Conservation (phyloP, 1,284 basidiomycete genomes). For the Neolentinus lepideus region DNA sequence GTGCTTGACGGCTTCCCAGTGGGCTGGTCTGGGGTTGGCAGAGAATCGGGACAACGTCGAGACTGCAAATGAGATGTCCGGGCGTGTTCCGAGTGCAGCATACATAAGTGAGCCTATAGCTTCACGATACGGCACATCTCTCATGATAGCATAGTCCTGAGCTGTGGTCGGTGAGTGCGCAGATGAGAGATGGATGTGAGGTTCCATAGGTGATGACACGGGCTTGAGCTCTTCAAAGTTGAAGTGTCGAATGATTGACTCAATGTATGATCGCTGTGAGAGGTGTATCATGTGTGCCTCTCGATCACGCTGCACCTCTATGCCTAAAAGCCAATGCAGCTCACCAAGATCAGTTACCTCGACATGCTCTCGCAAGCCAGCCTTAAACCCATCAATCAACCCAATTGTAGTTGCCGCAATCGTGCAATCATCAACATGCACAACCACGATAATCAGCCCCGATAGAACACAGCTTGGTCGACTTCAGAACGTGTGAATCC, state of each 20-base stretch:
- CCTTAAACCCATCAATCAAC: slow-evolving; percentile 6
- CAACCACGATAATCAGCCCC: slow-evolving; percentile 13
- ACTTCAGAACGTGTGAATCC: slow-evolving; percentile 12
- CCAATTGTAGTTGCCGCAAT: slow-evolving; percentile 8
- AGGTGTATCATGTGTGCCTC: slow-evolving; percentile 11
- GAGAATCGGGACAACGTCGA: slow-evolving; percentile 11
- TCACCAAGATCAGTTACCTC: slow-evolving; percentile 13
- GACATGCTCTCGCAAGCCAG: slow-evolving; percentile 3
- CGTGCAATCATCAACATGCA: slow-evolving; percentile 25
- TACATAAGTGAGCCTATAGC: slow-evolving; percentile 16
- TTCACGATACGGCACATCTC: slow-evolving; percentile 16
- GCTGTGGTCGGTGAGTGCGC: slow-evolving; percentile 1
- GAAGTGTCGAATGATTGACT: slow-evolving; percentile 17
- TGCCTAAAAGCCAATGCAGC: slow-evolving; percentile 19
- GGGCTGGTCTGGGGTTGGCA: slow-evolving; percentile 9
- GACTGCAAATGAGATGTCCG: slow-evolving; percentile 18
- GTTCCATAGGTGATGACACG: no score
- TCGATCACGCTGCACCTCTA: slow-evolving; percentile 16
- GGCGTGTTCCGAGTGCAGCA: slow-evolving; percentile 10
- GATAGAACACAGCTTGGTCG: slow-evolving; percentile 14
- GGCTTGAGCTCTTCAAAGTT: slow-evolving; percentile 18
- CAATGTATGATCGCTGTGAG: slow-evolving; percentile 18
- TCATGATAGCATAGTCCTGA: slow-evolving; percentile 16
- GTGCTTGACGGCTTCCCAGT: slow-evolving; percentile 14
- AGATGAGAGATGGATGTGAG: no score